Percentiles rank a stretch among this genome's conserved stretches.
Evolutionary conservation across 495 filamentous ascomycete species (phyloP).

Genomic region (Aspergillus sclerotioniger): DNA sequence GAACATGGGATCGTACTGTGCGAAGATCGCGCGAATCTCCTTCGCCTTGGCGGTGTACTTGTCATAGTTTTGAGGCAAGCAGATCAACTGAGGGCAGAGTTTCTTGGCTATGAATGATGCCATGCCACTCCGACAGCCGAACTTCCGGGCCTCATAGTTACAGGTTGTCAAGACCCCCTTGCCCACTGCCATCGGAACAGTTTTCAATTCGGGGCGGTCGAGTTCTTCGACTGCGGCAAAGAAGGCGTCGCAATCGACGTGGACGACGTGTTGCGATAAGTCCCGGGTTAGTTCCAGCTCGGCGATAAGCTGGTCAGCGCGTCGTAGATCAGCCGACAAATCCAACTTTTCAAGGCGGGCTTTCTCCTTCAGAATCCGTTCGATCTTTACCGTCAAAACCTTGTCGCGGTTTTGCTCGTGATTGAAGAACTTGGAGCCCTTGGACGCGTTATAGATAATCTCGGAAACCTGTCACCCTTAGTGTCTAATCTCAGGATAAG

Average conservation of each 20-base stretch:
- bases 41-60: constrained; percentile 91
- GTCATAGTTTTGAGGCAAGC: constrained; percentile 78
- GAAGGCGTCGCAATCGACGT: constrained; percentile 98
- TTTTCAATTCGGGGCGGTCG: constrained; percentile 82
- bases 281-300: constrained; percentile 78
- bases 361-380: constrained; percentile 74
- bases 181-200: constrained; percentile 91
- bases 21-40: constrained; percentile 80
- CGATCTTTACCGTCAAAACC: constrained; percentile 82
- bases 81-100: constrained; percentile 85
- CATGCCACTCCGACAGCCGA: constrained; percentile 91
- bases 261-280: constrained; percentile 79
- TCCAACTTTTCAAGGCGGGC: constrained; percentile 73
- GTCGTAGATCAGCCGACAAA: constrained; percentile 65
- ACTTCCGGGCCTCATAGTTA: constrained; percentile 90
- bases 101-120: constrained; percentile 93
- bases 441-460: constrained; percentile 95
- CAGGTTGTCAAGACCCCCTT: constrained; percentile 91
- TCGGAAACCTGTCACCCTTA: constrained; percentile 69
- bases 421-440: constrained; percentile 95
- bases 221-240: constrained; percentile 94
- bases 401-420: constrained; percentile 83
- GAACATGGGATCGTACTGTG: constrained; percentile 83
- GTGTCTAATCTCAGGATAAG: not conserved
- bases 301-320: constrained; percentile 77